These are phyloP conservation scores for Mycena venus DNA, from an alignment of 768 basidiomycete genomes.

Conservation along the genomic window DNA sequence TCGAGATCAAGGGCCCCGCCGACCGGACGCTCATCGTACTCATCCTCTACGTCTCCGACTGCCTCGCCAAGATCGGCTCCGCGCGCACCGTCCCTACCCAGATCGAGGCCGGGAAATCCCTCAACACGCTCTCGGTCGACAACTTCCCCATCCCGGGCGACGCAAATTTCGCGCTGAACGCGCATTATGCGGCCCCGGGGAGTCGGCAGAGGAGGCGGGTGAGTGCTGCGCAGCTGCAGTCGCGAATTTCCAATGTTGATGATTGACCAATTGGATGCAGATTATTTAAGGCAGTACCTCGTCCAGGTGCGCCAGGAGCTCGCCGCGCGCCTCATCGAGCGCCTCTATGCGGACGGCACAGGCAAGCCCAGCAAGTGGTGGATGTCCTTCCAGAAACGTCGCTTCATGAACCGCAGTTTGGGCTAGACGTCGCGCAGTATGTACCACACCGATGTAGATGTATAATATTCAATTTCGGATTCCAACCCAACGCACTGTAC, in stretches of 20 bases:
- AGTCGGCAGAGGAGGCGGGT: constrained; percentile 89
- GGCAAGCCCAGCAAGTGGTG: constrained; percentile 99
- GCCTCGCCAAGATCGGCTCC: constrained; percentile 89
- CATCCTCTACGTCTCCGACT: constrained; percentile 98
- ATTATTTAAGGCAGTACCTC: constrained; percentile 91
- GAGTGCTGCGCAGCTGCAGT: no score
- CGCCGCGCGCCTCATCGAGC: constrained; percentile 86
- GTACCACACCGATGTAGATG: constrained; percentile 35
- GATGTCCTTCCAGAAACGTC: constrained; percentile 99
- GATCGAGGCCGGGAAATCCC: constrained; percentile 87
- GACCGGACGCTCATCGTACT: constrained; percentile 97
- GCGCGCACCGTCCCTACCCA: constrained; percentile 77
- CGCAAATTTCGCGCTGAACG: constrained; percentile 92
- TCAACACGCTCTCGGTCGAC: constrained; percentile 95
- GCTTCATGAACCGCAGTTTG: constrained; percentile 94
- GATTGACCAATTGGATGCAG: constrained; percentile 52
- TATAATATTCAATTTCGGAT: constrained; percentile 23
- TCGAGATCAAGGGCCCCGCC: constrained; percentile 98
- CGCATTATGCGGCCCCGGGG: constrained; percentile 87
- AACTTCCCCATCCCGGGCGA: constrained; percentile 96
- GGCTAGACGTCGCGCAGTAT: constrained; percentile 62
- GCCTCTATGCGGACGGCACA: constrained; percentile 92
- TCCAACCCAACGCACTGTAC: no score
- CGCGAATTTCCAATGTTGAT: not conserved
- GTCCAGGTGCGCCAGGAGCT: constrained; percentile 95